Base-by-base conservation (phyloP, 805 yeast species). In the Sugiyamaella boreocaroliniensis region DNA sequence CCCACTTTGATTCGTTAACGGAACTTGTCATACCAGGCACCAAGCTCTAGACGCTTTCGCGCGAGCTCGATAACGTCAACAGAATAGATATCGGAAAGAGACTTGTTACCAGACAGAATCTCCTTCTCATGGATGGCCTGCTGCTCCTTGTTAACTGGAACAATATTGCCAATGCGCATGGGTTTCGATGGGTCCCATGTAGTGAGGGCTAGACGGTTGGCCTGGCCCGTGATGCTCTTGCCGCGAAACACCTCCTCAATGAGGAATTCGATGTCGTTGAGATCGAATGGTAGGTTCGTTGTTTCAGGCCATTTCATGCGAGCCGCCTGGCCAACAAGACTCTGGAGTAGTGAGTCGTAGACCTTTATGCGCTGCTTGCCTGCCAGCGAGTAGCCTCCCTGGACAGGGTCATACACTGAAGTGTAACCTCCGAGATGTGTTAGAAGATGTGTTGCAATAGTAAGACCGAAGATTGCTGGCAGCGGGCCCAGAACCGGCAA, bases 391-490 rank as follows among this genome's bases (percentile, higher is more conserved):
- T 96, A 93, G 57, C 92, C 97, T 50, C 85, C 81, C 42, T 60
- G 67, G 9, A 68, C 61, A 4, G 74, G 72, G 34, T 69, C 73
- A 45, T 63, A 65, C 1, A 67, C 69, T 15, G 49, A 49, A 15
- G 58, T 54, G 66, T 93, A 93, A 1, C 93, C 97, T 1, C 96
- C 82, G 8, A 89, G 81, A 2, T 77, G 70, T 1, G 95, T 86
- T 37, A 93, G 69, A 19, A 93, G 73, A 70, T 87, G 83, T 0
- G 97, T 85, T 2, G 96, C 95, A 52, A 92, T 78, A 0, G 96
- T 80, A 47, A 93, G 76, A 1, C 98, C 99, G 72, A 93, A 93
- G 70, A 92, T 85, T 9, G 93, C 97, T 1, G 99, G 99, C 85
- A 93, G 82, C 0, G 99, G 88, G 2, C 99, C 98, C 57, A 93